Evolutionary conservation across 768 basidiomycete species (phyloP), one percentile per base, ranked within the genome.

Genomic region (Podaxis sp.): DNA sequence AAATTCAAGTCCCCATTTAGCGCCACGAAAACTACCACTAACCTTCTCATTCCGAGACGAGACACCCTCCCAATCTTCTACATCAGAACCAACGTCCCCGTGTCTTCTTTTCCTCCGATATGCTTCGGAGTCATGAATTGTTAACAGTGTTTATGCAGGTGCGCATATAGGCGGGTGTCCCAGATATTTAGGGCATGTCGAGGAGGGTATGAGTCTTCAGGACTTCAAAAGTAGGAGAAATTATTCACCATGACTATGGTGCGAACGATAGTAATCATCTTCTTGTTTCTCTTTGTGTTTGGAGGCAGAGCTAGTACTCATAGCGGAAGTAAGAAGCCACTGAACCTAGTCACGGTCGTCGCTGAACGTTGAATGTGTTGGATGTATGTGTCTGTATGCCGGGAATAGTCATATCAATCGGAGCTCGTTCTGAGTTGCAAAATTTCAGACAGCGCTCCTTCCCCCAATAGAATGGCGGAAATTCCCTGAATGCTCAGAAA

Each of bases 151-250:
- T 22, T 56, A 44, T 44, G 28, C 50, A 60, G 59, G 50, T 11
- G 38, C 36, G 58, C 49, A 24, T 51, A 15, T 52, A 40, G 26
- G 58, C 36, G 24, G 12, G 60, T 54, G 38, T 46, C 33, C 53
- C 60, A 55, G 44, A 33, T 17, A 28, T 62, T 38, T 4, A 46
- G 41, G 55, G 38, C 48, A 62, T 49, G 46, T 62, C 61, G 61
- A 56, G 46, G 46, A 62, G 61, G 61, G 37, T 62, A 62, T 62
- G 61, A 62, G 53, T 56, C 20, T 56, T 41, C 24, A 50, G 46
- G 2, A 56, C 13, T n/a, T 38, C 5, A 41, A 13, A 46, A 44
- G 22, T 38, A 7, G 46, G 44, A 36, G 49, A 20, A 56, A 26
- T 56, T 56, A 62, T 62, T 62, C 61, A 62, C 61, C 61, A 49